phyloP scores from a whole-genome alignment of 2,329 filamentous ascomycete species.

The Penicillium brasilianum region DNA sequence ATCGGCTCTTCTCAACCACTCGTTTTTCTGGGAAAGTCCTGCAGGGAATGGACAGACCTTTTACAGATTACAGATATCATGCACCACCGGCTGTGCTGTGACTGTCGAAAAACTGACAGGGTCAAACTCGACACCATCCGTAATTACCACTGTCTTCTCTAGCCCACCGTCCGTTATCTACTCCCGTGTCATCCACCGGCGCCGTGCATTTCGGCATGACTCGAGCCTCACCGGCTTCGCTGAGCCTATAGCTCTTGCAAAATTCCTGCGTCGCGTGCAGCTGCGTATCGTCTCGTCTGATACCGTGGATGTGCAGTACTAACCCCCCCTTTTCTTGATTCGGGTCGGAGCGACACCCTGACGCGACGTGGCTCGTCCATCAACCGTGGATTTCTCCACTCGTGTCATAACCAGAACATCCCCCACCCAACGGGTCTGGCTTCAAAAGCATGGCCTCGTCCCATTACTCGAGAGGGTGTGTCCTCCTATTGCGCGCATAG shows the following conservation, averaged over 20 bases:
- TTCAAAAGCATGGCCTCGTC: background rate
- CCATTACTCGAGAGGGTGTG: background rate
- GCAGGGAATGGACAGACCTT: conserved; percentile 3
- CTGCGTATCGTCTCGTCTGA: background rate
- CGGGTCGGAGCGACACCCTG: background rate
- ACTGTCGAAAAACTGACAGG: background rate
- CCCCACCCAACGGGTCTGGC: background rate
- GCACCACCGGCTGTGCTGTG: background rate
- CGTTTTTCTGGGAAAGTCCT: conserved; percentile 15
- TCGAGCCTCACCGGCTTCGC: background rate
- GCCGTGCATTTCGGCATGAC: conserved; percentile 1
- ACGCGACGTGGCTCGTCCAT: background rate
- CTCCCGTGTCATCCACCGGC: background rate
- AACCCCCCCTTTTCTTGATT: background rate
- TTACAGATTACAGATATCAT: background rate
- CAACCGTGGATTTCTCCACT: background rate
- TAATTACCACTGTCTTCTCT: background rate
- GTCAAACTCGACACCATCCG: background rate
- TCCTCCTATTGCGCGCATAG: background rate
- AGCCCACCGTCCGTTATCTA: background rate
- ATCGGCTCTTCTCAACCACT: conserved; percentile 18
- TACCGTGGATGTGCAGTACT: background rate
- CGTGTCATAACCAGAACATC: background rate
- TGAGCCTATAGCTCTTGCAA: background rate
- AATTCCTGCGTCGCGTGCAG: background rate